Evolutionary conservation across 345 rosid genomes (phyloP).

Genomic region (Moringa oleifera): DNA sequence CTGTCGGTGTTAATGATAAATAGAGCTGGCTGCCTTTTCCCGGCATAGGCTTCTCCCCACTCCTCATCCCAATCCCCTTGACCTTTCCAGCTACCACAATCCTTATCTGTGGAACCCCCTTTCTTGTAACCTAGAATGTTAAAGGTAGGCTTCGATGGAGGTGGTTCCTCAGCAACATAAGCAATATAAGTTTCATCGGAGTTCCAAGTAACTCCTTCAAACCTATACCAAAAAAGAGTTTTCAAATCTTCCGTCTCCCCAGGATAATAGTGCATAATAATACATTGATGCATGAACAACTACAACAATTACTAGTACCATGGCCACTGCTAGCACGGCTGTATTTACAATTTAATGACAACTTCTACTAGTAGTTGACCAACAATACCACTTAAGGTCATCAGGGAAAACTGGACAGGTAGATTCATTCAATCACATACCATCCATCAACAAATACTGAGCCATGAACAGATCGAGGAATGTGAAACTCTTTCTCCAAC

Average conservation of each 20-base stretch:
- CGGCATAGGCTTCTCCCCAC: constrained; percentile 95
- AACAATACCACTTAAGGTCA: constrained; percentile 2
- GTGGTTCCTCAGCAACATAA: constrained; percentile 79
- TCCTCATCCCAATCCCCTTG: constrained; percentile 97
- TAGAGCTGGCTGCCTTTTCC: constrained; percentile 74
- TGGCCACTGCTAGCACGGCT: background rate
- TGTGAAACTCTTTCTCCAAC: constrained; percentile 72
- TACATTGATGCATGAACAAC: background rate
- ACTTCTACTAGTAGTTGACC: background rate
- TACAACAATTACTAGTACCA: background rate
- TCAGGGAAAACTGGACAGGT: background rate
- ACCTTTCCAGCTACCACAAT: constrained; percentile 76
- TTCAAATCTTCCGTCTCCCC: constrained; percentile 13
- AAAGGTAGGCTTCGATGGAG: constrained; percentile 60
- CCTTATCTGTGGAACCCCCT: constrained; percentile 46
- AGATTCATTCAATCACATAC: constrained; percentile 27
- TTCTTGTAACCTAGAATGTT: constrained; percentile 49
- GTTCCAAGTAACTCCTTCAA: constrained; percentile 96
- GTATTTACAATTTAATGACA: constrained; percentile 6
- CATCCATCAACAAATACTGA: constrained; percentile 83
- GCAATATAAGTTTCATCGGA: constrained; percentile 69
- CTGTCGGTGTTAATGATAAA: constrained; percentile 62
- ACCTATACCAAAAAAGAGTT: constrained; percentile 40
- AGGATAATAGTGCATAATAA: background rate
- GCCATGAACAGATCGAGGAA: constrained; percentile 79